Evolutionary conservation across 2,329 filamentous ascomycete genomes (phyloP).

Genomic region (Stemphylium vesicarium): DNA sequence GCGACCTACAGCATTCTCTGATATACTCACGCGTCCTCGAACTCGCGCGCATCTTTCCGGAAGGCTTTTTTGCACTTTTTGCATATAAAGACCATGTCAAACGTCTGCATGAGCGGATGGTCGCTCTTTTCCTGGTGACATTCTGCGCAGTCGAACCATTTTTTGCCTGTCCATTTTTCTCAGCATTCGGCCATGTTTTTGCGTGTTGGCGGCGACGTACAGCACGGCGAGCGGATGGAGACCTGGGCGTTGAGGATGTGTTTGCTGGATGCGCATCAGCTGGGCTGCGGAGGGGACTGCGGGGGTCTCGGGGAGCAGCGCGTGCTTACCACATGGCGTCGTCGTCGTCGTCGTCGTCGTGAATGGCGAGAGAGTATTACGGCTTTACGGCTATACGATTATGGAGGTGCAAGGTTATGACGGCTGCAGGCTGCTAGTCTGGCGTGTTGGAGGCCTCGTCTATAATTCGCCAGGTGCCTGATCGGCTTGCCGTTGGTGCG

Average conservation of each 20-base stretch:
- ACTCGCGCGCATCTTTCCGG: slow-evolving; percentile 88
- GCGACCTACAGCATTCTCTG: background rate
- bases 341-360: background rate
- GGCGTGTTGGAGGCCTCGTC: slow-evolving; percentile 3
- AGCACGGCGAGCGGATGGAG: slow-evolving; percentile 92
- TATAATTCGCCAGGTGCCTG: slow-evolving; percentile 28
- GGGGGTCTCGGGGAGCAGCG: slow-evolving; percentile 22
- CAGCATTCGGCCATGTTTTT: background rate
- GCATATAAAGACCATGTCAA: slow-evolving; percentile 94
- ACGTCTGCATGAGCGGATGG: slow-evolving; percentile 76
- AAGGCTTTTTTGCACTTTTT: slow-evolving; percentile 99
- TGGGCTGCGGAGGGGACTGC: slow-evolving; percentile 18
- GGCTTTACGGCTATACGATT: background rate
- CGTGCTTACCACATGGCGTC: slow-evolving; percentile 37
- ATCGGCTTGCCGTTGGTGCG: slow-evolving; percentile 17
- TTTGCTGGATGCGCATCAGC: slow-evolving; percentile 68
- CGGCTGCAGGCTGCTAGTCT: slow-evolving; percentile 6
- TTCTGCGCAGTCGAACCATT: slow-evolving; percentile 99
- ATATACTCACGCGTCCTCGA: slow-evolving; percentile 71
- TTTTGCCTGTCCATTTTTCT: slow-evolving; percentile 66
- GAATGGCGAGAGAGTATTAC: background rate
- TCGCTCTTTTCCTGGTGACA: slow-evolving; percentile 84
- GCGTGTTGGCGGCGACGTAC: slow-evolving; percentile 59
- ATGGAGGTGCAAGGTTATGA: background rate
- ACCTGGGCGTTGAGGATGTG: slow-evolving; percentile 98